These are phyloP conservation scores for Leccinum subtestaceum DNA, from an alignment of 768 basidiomycete genomes.

Conservation along the genomic window DNA sequence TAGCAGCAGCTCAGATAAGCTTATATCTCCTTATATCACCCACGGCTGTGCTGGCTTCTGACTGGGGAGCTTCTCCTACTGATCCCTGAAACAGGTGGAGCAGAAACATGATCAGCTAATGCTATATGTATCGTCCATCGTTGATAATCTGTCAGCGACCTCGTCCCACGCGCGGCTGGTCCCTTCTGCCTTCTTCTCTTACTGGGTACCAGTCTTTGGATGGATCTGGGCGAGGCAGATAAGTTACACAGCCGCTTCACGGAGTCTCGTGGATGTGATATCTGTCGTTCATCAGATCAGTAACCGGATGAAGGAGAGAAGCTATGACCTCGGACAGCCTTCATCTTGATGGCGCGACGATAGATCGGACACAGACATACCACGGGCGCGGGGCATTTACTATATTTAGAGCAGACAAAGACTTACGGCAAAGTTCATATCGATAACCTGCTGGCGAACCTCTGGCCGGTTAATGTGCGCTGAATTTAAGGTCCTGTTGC, in stretches of 20 bases:
- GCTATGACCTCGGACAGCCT: background rate
- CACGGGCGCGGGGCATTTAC: background rate
- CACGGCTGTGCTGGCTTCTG: background rate
- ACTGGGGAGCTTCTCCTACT: background rate
- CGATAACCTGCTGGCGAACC: background rate
- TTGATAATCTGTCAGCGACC: background rate
- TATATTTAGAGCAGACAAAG: background rate
- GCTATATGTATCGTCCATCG: background rate
- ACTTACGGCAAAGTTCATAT: background rate
- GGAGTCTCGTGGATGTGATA: background rate
- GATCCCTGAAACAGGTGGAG: background rate
- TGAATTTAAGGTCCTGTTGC: background rate
- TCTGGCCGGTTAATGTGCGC: background rate
- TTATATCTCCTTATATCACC: background rate
- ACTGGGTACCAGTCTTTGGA: background rate
- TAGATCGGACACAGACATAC: background rate
- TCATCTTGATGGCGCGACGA: background rate
- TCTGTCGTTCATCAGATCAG: background rate
- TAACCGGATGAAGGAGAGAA: background rate
- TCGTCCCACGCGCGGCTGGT: background rate
- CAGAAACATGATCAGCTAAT: background rate
- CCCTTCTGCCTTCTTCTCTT: background rate
- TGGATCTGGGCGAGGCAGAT: background rate
- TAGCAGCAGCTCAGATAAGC: background rate
- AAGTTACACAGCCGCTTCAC: background rate